phyloP scores from a whole-genome alignment of 495 filamentous ascomycete species.

The Achaetomiella virescens region DNA sequence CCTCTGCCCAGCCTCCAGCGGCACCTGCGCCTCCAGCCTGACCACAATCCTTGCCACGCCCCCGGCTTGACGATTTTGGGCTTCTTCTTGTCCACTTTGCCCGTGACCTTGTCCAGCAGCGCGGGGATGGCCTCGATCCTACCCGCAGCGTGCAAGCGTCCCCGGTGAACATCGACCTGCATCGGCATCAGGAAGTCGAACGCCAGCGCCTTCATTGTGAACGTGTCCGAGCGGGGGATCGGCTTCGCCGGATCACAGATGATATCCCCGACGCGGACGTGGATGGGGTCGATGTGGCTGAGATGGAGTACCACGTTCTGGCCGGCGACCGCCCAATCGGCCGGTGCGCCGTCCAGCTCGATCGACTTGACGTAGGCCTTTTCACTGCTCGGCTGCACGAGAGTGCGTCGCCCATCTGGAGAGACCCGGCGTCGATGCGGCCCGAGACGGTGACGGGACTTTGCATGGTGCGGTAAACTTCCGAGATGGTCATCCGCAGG shows the following conservation, averaged over 20 bases:
- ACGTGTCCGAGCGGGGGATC: conserved; percentile 59
- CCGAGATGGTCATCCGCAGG: conserved; percentile 73
- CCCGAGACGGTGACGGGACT: conserved; percentile 78
- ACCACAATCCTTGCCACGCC: conserved; percentile 59
- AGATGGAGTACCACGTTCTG: conserved; percentile 82
- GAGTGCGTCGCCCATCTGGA: conserved; percentile 79
- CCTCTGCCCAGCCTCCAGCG: conserved; percentile 68
- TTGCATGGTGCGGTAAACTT: conserved; percentile 61
- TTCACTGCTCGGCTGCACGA: conserved; percentile 74
- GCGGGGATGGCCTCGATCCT: conserved; percentile 64
- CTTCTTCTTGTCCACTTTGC: conserved; percentile 68
- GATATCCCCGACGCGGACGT: conserved; percentile 78
- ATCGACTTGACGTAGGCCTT: conserved; percentile 71
- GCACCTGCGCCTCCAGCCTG: conserved; percentile 66
- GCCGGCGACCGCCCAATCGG: conserved; percentile 92
- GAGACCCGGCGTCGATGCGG: conserved; percentile 73
- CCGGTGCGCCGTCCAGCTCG: conserved; percentile 62
- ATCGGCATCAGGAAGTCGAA: conserved; percentile 87
- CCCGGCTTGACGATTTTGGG: conserved; percentile 74
- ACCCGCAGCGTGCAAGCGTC: conserved; percentile 72
- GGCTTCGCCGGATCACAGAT: conserved; percentile 64
- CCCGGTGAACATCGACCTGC: conserved; percentile 80
- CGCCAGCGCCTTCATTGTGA: conserved; percentile 76
- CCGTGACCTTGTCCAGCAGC: conserved; percentile 67
- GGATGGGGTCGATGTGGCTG: conserved; percentile 74